phyloP scores from a whole-genome alignment of 1,284 basidiomycete genomes.

The Coniferiporia weirii region DNA sequence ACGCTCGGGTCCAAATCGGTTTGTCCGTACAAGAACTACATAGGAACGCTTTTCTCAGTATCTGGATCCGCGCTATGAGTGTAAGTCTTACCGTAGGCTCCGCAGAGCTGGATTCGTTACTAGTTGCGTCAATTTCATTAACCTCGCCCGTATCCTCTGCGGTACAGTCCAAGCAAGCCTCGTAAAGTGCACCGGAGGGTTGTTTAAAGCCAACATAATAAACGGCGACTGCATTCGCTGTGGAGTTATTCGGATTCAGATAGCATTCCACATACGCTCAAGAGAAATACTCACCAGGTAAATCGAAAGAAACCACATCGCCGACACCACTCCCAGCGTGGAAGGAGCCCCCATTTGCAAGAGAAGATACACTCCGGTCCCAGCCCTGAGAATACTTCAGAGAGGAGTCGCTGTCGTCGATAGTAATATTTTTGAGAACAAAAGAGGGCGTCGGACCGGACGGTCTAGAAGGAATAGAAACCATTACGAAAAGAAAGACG shows the following conservation, averaged over 20 bases:
- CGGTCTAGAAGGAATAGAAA: constrained; percentile 7
- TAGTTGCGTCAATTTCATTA: constrained; percentile 8
- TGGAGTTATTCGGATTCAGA: background rate
- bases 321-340: constrained; percentile 3
- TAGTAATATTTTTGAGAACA: constrained; percentile 14
- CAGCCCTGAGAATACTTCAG: constrained; percentile 19
- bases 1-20: constrained; percentile 6
- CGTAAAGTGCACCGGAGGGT: constrained; percentile 13
- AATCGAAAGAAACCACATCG: constrained; percentile 7
- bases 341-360: constrained; percentile 12
- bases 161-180: constrained; percentile 14
- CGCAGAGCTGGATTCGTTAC: background rate
- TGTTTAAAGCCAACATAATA: constrained; percentile 16
- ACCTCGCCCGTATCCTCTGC: background rate
- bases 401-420: constrained; percentile 19
- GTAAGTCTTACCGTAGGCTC: constrained; percentile 6
- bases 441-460: constrained; percentile 5
- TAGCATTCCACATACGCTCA: background rate
- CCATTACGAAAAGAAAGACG: constrained; percentile 11
- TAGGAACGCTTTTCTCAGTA: background rate
- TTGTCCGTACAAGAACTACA: constrained; percentile 10
- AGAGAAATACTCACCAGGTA: constrained; percentile 10
- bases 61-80: background rate
- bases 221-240: constrained; percentile 15
- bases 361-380: constrained; percentile 9